A percentile compares a stretch with the other conserved stretches of the same genome.
phyloP scores from a whole-genome alignment of 768 basidiomycete genomes.

The Pisolithus tinctorius region DNA sequence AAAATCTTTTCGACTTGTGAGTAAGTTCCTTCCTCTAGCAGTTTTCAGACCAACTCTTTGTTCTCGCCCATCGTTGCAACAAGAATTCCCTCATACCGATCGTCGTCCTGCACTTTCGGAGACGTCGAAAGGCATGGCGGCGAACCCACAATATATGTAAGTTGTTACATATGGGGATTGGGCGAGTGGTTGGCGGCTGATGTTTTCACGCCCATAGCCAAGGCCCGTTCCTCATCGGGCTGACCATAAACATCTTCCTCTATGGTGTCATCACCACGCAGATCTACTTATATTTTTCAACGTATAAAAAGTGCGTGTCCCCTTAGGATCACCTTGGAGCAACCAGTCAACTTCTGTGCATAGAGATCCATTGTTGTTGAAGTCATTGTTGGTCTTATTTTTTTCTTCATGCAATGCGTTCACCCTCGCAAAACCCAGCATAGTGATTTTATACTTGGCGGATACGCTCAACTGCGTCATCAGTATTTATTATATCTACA shows the following conservation, averaged over 20 bases:
- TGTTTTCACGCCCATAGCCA: not conserved
- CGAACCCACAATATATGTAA: not conserved
- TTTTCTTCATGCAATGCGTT: not conserved
- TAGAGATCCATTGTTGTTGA: not conserved
- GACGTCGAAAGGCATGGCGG: not conserved
- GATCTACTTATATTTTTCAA: not conserved
- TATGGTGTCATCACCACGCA: not conserved
- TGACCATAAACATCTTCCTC: not conserved
- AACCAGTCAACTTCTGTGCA: not conserved
- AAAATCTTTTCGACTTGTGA: too few species aligned
- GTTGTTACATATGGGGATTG: not conserved
- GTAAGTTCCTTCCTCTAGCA: too few species aligned
- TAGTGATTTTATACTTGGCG: not conserved
- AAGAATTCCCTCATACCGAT: too few species aligned
- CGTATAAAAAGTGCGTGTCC: not conserved
- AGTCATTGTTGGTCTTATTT: not conserved
- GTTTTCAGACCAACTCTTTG: too few species aligned
- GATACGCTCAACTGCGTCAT: not conserved
- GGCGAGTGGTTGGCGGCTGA: not conserved
- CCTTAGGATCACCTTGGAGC: too few species aligned
- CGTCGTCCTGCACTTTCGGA: too few species aligned
- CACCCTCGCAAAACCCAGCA: not conserved
- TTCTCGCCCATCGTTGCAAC: too few species aligned
- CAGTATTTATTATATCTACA: not conserved
- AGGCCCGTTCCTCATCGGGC: not conserved